Percentiles rank a stretch among this genome's conserved stretches.
Evolutionary conservation across 2,329 filamentous ascomycete genomes (phyloP).

Genomic region (Leptographium galeiforme): DNA sequence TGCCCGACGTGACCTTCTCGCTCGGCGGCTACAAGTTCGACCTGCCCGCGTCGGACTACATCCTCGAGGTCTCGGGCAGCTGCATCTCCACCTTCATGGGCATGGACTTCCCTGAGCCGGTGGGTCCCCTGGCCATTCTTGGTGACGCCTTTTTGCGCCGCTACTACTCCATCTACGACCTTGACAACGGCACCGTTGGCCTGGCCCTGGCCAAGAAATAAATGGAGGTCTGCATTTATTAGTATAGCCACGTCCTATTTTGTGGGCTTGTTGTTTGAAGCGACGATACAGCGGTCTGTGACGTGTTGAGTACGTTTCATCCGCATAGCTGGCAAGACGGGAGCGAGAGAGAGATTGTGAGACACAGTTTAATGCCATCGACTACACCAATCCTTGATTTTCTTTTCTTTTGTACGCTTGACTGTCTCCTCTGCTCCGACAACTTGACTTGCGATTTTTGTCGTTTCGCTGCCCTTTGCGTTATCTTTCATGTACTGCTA

Average conservation of each 20-base stretch:
- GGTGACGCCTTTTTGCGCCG: slow-evolving; percentile 75
- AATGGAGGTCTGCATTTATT: neutral
- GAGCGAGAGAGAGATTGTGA: neutral
- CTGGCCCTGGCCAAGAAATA: slow-evolving; percentile 66
- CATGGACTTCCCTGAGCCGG: slow-evolving; percentile 81
- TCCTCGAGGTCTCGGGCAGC: slow-evolving; percentile 85
- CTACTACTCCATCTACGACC: slow-evolving; percentile 94
- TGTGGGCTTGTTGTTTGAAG: neutral
- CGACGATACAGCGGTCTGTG: neutral
- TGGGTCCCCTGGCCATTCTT: slow-evolving; percentile 85
- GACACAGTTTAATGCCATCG: neutral
- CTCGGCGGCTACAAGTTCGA: slow-evolving; percentile 87
- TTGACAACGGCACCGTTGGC: slow-evolving; percentile 78
- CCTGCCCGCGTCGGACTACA: slow-evolving; percentile 82
- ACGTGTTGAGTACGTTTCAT: neutral
- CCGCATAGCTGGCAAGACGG: neutral
- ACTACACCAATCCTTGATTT: neutral
- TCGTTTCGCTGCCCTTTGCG: neutral
- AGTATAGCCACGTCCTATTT: neutral
- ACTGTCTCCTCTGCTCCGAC: neutral
- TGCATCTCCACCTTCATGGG: slow-evolving; percentile 98
- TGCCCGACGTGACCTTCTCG: slow-evolving; percentile 86
- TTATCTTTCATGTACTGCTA: neutral
- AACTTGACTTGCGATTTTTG: neutral
- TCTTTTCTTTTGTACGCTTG: neutral